Base-by-base conservation (phyloP, 805 yeast genomes). In the Wickerhamomyces kurtzmanii region DNA sequence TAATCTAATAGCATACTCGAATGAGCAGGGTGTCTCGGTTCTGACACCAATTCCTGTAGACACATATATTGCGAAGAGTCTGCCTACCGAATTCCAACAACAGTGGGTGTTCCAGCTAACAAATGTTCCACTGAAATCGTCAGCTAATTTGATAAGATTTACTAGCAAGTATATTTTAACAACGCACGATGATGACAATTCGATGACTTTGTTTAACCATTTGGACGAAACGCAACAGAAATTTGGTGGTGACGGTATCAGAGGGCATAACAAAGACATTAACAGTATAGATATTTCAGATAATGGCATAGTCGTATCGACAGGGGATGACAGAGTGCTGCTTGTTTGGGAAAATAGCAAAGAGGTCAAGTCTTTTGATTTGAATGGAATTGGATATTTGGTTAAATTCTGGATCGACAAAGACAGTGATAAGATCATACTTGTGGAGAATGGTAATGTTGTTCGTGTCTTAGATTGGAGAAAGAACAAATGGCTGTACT, bases 401-500 rank as follows among this genome's bases (percentile, higher is more conserved):
- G 54, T 53, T 12, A 53, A 49, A 32, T 49, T 51, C 28, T 53
- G 57, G 57, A 37, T 42, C 17, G 56, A 51, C 21, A 35, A 34
- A 16, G 54, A 49, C 15, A 34, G 47, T 15, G 59, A 54, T 24
- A 45, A 46, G 24, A 26, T 55, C 12, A 37, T 55, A 12, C 45
- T 56, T 8, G 48, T 56, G 11, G 64, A 56, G 18, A 41, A 48
- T 12, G 53, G 51, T 6, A 47, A 43, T 20, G 32, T 36, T n/a
- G 34, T 58, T 4, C 46, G 48, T 19, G 38, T 58, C 1, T 32
- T 47, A 21, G 58, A 58, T 26, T 58, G 60, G 59, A 36, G 46
- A 8, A 47, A 44, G 22, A 38, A 38, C 3, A 24, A 38, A 22
- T 47, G 55, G 51, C 27, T 53, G 7, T 36, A 33, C 23, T 43